These are phyloP conservation scores for Monilinia vaccinii-corymbosi DNA, from an alignment of 2,329 filamentous ascomycete genomes.

Conservation along the genomic window DNA sequence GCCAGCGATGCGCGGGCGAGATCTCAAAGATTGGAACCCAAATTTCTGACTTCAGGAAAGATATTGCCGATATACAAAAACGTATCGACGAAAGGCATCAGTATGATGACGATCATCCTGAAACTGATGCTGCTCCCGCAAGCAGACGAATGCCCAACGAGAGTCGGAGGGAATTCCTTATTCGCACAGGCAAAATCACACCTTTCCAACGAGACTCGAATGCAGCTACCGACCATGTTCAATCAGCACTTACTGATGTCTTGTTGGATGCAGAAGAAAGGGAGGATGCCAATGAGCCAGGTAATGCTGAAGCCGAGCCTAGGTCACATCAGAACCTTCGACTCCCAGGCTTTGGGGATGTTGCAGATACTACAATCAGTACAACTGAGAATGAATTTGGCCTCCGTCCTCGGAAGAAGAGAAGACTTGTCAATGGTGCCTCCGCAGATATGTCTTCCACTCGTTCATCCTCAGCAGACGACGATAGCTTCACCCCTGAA, in stretches of 20 bases:
- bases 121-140: conserved; percentile 36
- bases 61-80: conserved; percentile 70
- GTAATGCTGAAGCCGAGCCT: conserved; percentile 36
- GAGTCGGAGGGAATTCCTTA: conserved; percentile 78
- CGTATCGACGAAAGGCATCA: conserved; percentile 70
- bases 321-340: conserved; percentile 64
- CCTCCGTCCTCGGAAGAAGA: conserved; percentile 49
- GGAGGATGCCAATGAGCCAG: conserved; percentile 34
- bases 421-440: conserved; percentile 32
- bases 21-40: conserved; percentile 23
- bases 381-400: conserved; percentile 45
- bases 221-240: conserved; percentile 45
- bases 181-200: conserved; percentile 94
- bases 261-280: conserved; percentile 75
- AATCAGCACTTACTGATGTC: conserved; percentile 65
- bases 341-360: conserved; percentile 61
- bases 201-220: conserved; percentile 70
- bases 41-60: conserved; percentile 47
- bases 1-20: conserved; percentile 35
- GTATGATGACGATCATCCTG: conserved; percentile 38
- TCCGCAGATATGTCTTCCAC: conserved; percentile 16
- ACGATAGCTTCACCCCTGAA: conserved; percentile 27
- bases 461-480: conserved; percentile 27
- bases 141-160: conserved; percentile 65
- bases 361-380: conserved; percentile 30